Base-by-base conservation (phyloP, 2,329 filamentous ascomycete species). In the Colletotrichum neosansevieriae region DNA sequence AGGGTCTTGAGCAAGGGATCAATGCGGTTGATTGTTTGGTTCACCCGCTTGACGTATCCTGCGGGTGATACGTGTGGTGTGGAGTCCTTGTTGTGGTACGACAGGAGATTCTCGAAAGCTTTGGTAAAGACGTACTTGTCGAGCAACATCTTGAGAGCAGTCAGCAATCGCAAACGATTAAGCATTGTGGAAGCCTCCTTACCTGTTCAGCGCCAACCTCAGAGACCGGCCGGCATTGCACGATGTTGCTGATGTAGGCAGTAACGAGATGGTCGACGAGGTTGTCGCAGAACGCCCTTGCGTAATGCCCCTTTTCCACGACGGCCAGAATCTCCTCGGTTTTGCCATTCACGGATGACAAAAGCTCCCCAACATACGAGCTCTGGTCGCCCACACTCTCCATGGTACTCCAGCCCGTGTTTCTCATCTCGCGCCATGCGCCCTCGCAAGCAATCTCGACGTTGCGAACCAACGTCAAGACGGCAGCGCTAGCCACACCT, bases 351-450 rank as follows among this genome's bases (percentile, higher is more conserved):
- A 97, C 86, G 65, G 90, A 88, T 58, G 86, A 87, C 53, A 97
- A 81, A 3, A 99, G 84, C 77, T 97, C 93, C 9, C 89, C 88
- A 29, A 98, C 93, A 74, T 98, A 99, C 0, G 92, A 91, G 79
- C 94, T 98, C 76, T 98, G 94, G 77, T 99, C 96, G 50, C 93
- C 93, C 4, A 97, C 96, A 68, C 88, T 92, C 73, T 98, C 96
- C 84, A 99, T 92, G 71, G 92, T 94, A 78, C 91, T 92, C 96
- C 96, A 99, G 56, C 94, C 92, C 0, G 92, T 97, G 76, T 98
- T 97, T 71, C 91, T 92, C 96, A 99, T 99, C 82, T 98, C 96
- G 64, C 94, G 89, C 96, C 95, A 99, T 15, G 91, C 91, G 0
- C 92, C 88, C 72, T 98, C 95, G 73, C 94, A 92, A 59, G 92